phyloP scores from a whole-genome alignment of 345 rosid species.

The Eucalyptus sideroxylon region DNA sequence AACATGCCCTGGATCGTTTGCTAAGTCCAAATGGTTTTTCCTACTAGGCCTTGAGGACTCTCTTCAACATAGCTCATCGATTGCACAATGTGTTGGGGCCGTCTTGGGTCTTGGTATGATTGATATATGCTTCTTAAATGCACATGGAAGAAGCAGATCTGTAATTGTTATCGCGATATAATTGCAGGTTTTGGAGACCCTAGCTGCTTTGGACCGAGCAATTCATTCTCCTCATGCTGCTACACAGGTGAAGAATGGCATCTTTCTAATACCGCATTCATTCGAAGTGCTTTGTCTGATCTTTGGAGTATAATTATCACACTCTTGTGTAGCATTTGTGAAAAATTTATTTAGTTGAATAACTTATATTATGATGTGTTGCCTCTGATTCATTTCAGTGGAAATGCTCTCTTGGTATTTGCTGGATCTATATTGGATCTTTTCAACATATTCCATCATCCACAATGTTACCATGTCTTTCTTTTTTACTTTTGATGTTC shows the following conservation, averaged over 20 bases:
- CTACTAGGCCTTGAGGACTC: constrained; percentile 87
- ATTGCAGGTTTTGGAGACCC: constrained; percentile 87
- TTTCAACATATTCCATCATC: background rate
- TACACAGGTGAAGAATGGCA: constrained; percentile 55
- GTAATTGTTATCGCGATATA: background rate
- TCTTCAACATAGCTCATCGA: constrained; percentile 92
- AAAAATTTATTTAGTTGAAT: background rate
- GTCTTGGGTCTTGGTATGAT: constrained; percentile 97
- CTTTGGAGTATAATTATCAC: background rate
- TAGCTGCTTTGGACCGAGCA: constrained; percentile 83
- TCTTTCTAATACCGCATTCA: background rate
- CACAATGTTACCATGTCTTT: background rate
- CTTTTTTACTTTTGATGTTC: background rate
- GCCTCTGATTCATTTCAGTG: background rate
- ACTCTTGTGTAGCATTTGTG: background rate
- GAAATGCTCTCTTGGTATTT: background rate
- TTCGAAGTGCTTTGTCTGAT: background rate
- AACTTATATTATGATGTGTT: background rate
- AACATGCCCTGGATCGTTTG: background rate
- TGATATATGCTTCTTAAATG: background rate
- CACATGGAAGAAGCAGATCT: background rate
- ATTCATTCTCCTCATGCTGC: constrained; percentile 96
- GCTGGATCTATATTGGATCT: background rate
- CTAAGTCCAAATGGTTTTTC: constrained; percentile 9
- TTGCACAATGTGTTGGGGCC: constrained; percentile 93